Conservation (phyloP, 805 yeast species). For the Yarrowia deformans region DNA sequence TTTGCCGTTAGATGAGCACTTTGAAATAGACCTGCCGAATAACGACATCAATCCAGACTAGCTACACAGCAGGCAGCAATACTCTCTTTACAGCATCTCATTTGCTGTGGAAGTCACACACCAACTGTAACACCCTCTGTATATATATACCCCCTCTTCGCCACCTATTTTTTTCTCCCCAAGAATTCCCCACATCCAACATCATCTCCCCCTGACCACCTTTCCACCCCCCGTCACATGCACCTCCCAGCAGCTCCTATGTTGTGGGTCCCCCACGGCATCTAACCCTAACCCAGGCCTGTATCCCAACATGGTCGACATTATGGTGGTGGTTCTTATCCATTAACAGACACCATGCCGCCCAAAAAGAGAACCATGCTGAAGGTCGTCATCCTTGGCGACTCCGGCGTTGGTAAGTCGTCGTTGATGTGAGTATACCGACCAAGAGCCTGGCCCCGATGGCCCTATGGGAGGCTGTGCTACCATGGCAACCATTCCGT, state of each 20-base stretch:
- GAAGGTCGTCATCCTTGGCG: constrained; percentile 90
- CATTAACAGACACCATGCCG: constrained; percentile 30
- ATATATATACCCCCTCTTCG: not conserved
- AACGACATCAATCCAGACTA: not conserved
- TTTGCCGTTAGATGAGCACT: no score
- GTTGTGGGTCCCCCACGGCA: constrained; percentile 24
- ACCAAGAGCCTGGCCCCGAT: no score
- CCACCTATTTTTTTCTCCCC: not conserved
- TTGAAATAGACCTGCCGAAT: not conserved
- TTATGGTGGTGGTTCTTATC: not conserved
- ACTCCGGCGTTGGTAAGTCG: constrained; percentile 97
- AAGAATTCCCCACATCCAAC: not conserved
- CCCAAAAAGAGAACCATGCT: constrained; percentile 54
- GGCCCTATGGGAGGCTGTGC: not conserved
- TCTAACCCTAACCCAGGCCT: constrained; percentile 13
- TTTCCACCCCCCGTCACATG: constrained; percentile 10
- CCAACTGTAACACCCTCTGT: not conserved
- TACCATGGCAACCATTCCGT: not conserved
- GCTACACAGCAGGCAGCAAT: not conserved
- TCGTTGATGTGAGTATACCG: constrained; percentile 67
- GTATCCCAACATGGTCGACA: constrained; percentile 33
- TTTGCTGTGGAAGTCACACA: not conserved
- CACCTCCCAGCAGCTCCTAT: constrained; percentile 4
- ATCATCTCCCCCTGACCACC: constrained; percentile 10
- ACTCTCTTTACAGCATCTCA: not conserved